Evolutionary conservation across 345 rosid species (phyloP), one percentile per base, ranked within the genome.

Genomic region (Arabidopsis arenosa): DNA sequence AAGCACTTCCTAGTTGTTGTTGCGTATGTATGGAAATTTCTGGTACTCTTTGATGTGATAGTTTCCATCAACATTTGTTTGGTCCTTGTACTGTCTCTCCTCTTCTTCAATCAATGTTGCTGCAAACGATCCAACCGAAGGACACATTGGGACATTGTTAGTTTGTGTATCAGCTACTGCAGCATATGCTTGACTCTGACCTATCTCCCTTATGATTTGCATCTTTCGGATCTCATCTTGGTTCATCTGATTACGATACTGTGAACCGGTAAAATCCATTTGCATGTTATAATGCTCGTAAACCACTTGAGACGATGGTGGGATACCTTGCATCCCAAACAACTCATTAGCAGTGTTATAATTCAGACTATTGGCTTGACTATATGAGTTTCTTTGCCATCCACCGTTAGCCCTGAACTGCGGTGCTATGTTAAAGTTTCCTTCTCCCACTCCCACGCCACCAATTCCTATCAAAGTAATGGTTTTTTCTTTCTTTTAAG

Each of bases 381-480:
- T 51, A 30, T 26, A 72, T 28, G 68, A 26, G 51, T 60, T 71
- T 35, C 44, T 43, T 14, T 71, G 67, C 15, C 36, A 51, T 28
- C 62, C 69, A 62, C 28, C 43, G 18, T 39, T 39, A 52, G 3
- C 2, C n/a, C 21, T 18, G 21, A 18, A 18, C 21, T 18, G 21
- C 21, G 21, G 21, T 18, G 21, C 21, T 18, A 56, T 11, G 54
- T 15, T 43, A 30, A 32, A 30, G 43, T 69, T 56, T 43, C 8
- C 43, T 15, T 32, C 63, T 41, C 41, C 63, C 12, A 28, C 63
- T 28, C 63, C 63, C 17, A 28, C 41, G 21, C 11, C 33, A 32
- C 55, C 21, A 17, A 8, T 11, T 32, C 65, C 65, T 70, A 70
- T 11, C 32, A 73, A 63, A 54, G 14, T 39, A 54, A 53, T 33